Conservation (phyloP, 2,329 filamentous ascomycete species). For the Arthrobotrys musiformis region DNA sequence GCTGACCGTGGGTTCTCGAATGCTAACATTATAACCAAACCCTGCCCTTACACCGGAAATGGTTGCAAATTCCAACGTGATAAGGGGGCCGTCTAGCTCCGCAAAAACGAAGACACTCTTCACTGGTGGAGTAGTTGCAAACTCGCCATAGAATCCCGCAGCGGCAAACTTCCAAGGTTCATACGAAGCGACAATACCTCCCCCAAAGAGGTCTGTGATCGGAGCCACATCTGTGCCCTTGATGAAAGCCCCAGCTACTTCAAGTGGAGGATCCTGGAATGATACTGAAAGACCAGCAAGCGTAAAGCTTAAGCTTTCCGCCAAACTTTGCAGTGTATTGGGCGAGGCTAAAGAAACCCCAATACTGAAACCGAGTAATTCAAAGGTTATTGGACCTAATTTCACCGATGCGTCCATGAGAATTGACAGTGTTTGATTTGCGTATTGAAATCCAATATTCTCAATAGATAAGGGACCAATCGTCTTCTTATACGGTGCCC, state of each 20-base stretch:
- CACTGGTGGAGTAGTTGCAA: constrained; percentile 41
- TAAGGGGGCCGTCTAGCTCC: constrained; percentile 62
- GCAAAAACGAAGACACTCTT: constrained; percentile 62
- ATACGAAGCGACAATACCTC: constrained; percentile 61
- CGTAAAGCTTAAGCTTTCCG: not conserved
- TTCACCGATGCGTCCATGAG: constrained; percentile 61
- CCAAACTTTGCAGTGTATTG: not conserved
- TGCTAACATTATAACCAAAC: constrained; percentile 63
- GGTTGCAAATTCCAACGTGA: constrained; percentile 62
- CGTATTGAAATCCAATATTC: constrained; percentile 63
- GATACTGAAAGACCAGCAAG: constrained; percentile 60
- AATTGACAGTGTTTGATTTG: constrained; percentile 59
- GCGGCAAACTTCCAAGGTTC: constrained; percentile 63
- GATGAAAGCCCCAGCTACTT: constrained; percentile 61
- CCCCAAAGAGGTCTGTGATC: constrained; percentile 60
- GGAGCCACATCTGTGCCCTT: not conserved
- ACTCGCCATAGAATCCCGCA: constrained; percentile 62
- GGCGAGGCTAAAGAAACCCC: constrained; percentile 56
- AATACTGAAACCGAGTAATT: constrained; percentile 62
- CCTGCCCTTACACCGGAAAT: constrained; percentile 58
- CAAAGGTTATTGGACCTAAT: constrained; percentile 62
- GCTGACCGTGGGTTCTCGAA: constrained; percentile 60
- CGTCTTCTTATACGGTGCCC: constrained; percentile 60
- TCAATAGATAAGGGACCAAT: constrained; percentile 61
- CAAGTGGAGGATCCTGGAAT: constrained; percentile 62